These are phyloP conservation scores for Hondaea fermentalgiana DNA, from an alignment of 108 stramenopile species.

Conservation along the genomic window DNA sequence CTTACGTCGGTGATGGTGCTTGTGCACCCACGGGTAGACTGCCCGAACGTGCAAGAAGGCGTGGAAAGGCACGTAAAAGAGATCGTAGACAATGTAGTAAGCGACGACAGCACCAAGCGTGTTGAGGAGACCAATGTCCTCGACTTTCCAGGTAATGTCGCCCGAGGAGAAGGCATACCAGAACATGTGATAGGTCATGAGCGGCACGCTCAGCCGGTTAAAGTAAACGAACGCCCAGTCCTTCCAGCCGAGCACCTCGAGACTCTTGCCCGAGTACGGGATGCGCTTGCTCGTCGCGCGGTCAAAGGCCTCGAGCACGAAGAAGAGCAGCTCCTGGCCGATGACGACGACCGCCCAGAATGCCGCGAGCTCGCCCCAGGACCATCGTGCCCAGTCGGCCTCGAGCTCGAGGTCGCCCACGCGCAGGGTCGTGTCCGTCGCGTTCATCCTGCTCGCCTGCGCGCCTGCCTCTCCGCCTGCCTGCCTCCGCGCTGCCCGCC, in stretches of 20 bases:
- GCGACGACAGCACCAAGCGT: conserved; percentile 59
- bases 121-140: conserved; percentile 28
- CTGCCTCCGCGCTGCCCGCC: background rate
- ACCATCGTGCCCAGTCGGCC: background rate
- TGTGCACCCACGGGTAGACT: conserved; percentile 79
- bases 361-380: background rate
- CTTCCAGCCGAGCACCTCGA: conserved; percentile 24
- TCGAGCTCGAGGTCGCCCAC: background rate
- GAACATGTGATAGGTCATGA: conserved; percentile 46
- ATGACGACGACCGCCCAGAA: conserved; percentile 25
- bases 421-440: background rate
- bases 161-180: conserved; percentile 33
- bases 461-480: background rate
- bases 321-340: conserved; percentile 30
- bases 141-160: conserved; percentile 28
- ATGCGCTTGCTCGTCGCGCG: conserved; percentile 16
- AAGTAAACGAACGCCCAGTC: conserved; percentile 37
- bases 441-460: background rate
- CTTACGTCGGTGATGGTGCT: conserved; percentile 80
- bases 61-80: conserved; percentile 85
- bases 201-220: conserved; percentile 37
- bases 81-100: conserved; percentile 81
- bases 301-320: conserved; percentile 32
- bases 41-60: conserved; percentile 75
- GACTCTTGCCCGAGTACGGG: conserved; percentile 39